Percentiles rank a stretch among this genome's conserved stretches.
phyloP scores from a whole-genome alignment of 805 yeast genomes.

The Myxozyma geophila region DNA sequence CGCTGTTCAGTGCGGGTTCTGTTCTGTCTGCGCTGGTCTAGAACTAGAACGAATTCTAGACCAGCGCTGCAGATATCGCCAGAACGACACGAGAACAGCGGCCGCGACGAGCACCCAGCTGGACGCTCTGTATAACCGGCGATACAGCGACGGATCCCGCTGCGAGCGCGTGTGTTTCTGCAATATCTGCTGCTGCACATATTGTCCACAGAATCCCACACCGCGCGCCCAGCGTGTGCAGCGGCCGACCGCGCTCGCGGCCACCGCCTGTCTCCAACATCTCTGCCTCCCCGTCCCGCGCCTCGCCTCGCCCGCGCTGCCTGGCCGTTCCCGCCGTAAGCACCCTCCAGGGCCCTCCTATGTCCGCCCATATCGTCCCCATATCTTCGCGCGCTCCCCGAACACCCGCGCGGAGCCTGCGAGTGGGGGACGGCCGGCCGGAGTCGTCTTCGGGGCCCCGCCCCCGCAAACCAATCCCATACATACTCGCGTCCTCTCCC shows the following conservation, averaged over 20 bases:
- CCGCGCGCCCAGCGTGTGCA: too few relatives aligned
- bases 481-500: neutral
- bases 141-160: neutral
- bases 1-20: neutral
- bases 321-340: neutral
- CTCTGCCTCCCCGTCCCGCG: too few relatives aligned
- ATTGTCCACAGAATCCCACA: too few relatives aligned
- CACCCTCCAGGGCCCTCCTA: neutral
- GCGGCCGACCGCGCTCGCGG: too few relatives aligned
- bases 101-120: neutral
- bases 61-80: too few relatives aligned
- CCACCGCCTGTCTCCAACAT: too few relatives aligned
- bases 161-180: neutral
- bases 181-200: too few relatives aligned
- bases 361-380: too few relatives aligned
- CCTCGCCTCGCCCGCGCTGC: neutral
- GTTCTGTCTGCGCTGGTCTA: neutral
- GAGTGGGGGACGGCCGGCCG: slow-evolving; percentile 9
- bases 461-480: neutral
- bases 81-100: too few relatives aligned
- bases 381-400: neutral
- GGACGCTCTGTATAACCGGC: neutral
- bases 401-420: neutral
- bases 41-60: neutral
- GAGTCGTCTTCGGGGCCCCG: slow-evolving; percentile 11